Conservation (phyloP, 805 yeast genomes). For the Kockiozyma suomiensis region DNA sequence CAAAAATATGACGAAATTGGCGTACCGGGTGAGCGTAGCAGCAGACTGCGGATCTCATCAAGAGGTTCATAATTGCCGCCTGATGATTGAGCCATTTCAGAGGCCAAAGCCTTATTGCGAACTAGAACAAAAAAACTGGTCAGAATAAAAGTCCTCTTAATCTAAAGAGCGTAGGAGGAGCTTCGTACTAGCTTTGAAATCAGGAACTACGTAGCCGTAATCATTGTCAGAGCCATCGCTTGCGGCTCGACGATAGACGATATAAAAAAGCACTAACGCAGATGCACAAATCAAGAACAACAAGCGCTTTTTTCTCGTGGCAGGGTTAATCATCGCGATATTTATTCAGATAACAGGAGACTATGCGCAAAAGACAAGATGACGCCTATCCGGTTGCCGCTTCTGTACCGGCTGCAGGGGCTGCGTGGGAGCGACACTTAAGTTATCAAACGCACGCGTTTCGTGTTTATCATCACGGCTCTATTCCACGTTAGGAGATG, state of each 20-base stretch:
- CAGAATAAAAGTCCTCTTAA: neutral
- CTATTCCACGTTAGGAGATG: too few species aligned
- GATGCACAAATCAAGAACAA: neutral
- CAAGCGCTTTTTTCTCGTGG: slow-evolving; percentile 5
- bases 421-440: too few species aligned
- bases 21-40: slow-evolving; percentile 26
- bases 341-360: too few species aligned
- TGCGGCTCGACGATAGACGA: slow-evolving; percentile 1
- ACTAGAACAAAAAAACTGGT: neutral
- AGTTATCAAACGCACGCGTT: neutral
- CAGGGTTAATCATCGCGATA: neutral
- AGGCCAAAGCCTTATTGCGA: neutral
- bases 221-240: neutral
- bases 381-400: too few species aligned
- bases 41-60: slow-evolving; percentile 19
- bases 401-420: too few species aligned
- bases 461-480: neutral
- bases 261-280: neutral
- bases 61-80: slow-evolving; percentile 14
- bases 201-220: slow-evolving; percentile 26
- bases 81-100: neutral
- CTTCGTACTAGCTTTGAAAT: slow-evolving; percentile 16
- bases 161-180: too few species aligned
- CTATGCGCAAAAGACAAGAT: too few species aligned
- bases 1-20: neutral